Conservation (phyloP, 148 eudicot species). For the Nepenthes gracilis region DNA sequence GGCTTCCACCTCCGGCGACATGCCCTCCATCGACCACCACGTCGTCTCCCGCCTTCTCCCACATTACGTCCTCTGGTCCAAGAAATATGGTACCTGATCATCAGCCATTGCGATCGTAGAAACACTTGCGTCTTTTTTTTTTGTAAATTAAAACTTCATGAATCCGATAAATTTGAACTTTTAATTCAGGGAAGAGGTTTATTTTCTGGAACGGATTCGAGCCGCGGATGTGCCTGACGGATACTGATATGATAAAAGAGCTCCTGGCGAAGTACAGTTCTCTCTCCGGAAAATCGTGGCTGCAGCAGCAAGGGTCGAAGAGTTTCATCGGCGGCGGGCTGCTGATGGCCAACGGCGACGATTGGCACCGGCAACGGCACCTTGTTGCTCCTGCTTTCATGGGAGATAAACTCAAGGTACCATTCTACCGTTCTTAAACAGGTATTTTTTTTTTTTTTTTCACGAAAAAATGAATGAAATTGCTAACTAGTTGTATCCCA, state of each 20-base stretch:
- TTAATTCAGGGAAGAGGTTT: slow-evolving; percentile 55
- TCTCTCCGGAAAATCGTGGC: slow-evolving; percentile 76
- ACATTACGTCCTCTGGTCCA: slow-evolving; percentile 64
- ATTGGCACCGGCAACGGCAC: slow-evolving; percentile 88
- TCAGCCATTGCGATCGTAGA: no score
- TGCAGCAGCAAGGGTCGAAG: slow-evolving; percentile 76
- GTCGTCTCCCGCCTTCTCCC: slow-evolving; percentile 71
- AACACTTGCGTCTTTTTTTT: no score
- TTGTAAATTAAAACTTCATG: background rate
- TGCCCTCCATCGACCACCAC: slow-evolving; percentile 49
- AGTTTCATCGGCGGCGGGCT: slow-evolving; percentile 74
- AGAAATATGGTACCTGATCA: slow-evolving; percentile 33
- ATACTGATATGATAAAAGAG: slow-evolving; percentile 65
- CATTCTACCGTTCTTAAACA: no score
- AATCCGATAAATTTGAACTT: background rate
- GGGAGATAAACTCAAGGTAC: slow-evolving; percentile 84
- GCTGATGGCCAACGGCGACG: slow-evolving; percentile 84
- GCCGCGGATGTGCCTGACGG: slow-evolving; percentile 83
- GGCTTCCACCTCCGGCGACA: slow-evolving; percentile 53
- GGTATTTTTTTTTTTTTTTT: background rate
- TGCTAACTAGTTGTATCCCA: background rate
- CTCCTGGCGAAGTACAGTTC: slow-evolving; percentile 53
- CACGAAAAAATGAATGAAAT: background rate
- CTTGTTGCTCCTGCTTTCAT: slow-evolving; percentile 86
- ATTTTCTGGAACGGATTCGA: slow-evolving; percentile 86